These are phyloP conservation scores for Aspergillus nanangensis DNA, from an alignment of 495 filamentous ascomycete species.

Conservation along the genomic window DNA sequence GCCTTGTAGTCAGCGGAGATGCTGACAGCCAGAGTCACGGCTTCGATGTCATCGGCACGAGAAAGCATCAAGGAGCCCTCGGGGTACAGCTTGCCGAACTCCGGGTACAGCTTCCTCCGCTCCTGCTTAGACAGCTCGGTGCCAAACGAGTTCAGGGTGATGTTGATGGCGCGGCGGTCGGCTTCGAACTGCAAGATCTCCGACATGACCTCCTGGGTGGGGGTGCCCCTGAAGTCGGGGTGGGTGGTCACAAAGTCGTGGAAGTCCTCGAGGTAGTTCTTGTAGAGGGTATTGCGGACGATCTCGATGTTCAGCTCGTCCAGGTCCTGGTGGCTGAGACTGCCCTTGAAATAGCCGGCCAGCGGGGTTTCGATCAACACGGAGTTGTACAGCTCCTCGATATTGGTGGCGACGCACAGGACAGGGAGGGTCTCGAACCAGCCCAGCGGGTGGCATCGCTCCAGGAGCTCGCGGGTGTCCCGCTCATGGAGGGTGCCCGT, in stretches of 20 bases:
- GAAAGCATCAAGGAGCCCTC: constrained; percentile 94
- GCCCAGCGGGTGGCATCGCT: constrained; percentile 92
- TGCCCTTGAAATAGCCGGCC: constrained; percentile 94
- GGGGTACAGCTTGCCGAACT: constrained; percentile 83
- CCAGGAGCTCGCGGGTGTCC: constrained; percentile 92
- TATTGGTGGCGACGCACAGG: constrained; percentile 94
- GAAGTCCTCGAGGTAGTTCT: constrained; percentile 99
- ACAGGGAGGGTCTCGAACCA: constrained; percentile 99
- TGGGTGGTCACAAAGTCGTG: constrained; percentile 84
- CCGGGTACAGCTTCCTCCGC: constrained; percentile 93
- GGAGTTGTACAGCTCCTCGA: constrained; percentile 97
- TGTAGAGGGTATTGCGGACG: constrained; percentile 96
- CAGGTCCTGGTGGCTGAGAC: constrained; percentile 88
- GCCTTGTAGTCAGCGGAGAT: constrained; percentile 86
- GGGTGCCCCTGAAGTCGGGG: constrained; percentile 78
- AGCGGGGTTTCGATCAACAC: constrained; percentile 95
- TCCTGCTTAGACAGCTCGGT: constrained; percentile 93
- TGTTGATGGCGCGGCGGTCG: constrained; percentile 95
- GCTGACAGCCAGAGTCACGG: constrained; percentile 87
- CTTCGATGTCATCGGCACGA: constrained; percentile 91
- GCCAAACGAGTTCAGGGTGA: constrained; percentile 97
- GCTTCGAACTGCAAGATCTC: constrained; percentile 97
- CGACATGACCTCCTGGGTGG: constrained; percentile 88
- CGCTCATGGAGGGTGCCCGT: constrained; percentile 97
- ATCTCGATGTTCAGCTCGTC: constrained; percentile 99